These are phyloP conservation scores for Ilyonectria sp. DNA, from an alignment of 2,329 filamentous ascomycete genomes.

Conservation along the genomic window DNA sequence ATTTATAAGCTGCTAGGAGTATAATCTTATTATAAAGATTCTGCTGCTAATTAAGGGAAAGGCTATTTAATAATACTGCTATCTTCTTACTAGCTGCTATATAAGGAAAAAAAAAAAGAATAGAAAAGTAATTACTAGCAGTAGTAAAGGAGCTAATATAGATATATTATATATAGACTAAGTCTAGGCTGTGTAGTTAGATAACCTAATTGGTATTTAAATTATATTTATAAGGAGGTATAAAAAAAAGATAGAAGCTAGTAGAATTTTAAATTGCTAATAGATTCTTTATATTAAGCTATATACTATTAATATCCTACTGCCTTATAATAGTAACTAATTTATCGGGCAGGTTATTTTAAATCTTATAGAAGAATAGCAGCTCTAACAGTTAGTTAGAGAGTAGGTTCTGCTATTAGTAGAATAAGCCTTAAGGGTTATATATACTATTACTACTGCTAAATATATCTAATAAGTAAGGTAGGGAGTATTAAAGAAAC, in stretches of 20 bases:
- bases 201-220: not conserved
- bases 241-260: not conserved
- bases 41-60: not conserved
- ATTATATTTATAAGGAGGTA: not conserved
- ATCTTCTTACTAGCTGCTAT: not conserved
- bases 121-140: not conserved
- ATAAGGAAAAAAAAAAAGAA: not conserved
- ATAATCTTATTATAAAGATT: not conserved
- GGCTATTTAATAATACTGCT: not conserved
- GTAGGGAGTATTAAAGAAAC: not conserved
- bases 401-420: not conserved
- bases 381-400: not conserved
- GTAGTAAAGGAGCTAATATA: not conserved
- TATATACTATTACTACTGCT: not conserved
- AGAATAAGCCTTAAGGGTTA: not conserved
- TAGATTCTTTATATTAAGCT: not conserved
- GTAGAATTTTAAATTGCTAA: not conserved
- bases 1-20: not conserved
- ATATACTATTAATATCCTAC: not conserved
- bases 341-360: not conserved
- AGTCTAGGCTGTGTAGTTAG: not conserved
- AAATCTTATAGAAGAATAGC: not conserved
- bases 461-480: not conserved
- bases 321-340: not conserved
- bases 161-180: not conserved